A percentile compares a stretch with the other conserved stretches of the same genome.
phyloP scores from a whole-genome alignment of 2,329 filamentous ascomycete genomes.

The Emmonsiellopsis sp. region DNA sequence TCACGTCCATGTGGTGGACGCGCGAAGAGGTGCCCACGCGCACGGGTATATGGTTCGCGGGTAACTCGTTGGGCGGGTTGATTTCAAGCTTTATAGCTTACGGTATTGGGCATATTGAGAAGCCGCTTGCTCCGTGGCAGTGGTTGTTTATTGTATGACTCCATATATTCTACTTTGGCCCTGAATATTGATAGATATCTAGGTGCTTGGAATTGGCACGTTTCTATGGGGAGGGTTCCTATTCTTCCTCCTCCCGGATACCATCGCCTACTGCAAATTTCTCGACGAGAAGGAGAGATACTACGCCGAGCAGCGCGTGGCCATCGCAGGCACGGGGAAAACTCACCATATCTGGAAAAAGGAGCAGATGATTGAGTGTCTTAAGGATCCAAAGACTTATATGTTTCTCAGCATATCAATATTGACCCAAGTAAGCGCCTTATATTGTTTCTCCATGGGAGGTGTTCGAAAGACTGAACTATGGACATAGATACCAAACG shows the following conservation, averaged over 20 bases:
- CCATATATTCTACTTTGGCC: not conserved
- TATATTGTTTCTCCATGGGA: not conserved
- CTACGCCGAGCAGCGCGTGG: slow-evolving; percentile 40
- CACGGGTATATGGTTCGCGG: slow-evolving; percentile 47
- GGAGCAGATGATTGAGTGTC: slow-evolving; percentile 46
- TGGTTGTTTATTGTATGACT: slow-evolving; percentile 48
- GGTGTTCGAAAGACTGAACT: slow-evolving; percentile 8
- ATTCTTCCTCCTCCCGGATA: slow-evolving; percentile 43
- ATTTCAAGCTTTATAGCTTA: not conserved
- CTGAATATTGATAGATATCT: not conserved
- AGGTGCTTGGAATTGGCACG: slow-evolving; percentile 39
- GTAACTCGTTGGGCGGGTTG: slow-evolving; percentile 11
- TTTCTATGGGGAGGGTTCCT: slow-evolving; percentile 45
- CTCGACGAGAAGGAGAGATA: slow-evolving; percentile 45
- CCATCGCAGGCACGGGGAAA: slow-evolving; percentile 43
- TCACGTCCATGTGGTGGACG: slow-evolving; percentile 50
- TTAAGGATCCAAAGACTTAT: slow-evolving; percentile 53
- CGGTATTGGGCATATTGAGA: not conserved
- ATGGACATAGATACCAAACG: slow-evolving; percentile 48
- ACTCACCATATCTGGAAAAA: slow-evolving; percentile 44
- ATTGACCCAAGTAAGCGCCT: slow-evolving; percentile 23
- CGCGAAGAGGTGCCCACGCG: slow-evolving; percentile 48
- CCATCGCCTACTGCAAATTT: slow-evolving; percentile 49
- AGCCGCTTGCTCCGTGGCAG: slow-evolving; percentile 41
- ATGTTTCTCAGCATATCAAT: slow-evolving; percentile 47